A percentile compares a stretch with the other conserved stretches of the same genome.
phyloP scores from a whole-genome alignment of 2,329 filamentous ascomycete genomes.

The Falciphora oryzae region DNA sequence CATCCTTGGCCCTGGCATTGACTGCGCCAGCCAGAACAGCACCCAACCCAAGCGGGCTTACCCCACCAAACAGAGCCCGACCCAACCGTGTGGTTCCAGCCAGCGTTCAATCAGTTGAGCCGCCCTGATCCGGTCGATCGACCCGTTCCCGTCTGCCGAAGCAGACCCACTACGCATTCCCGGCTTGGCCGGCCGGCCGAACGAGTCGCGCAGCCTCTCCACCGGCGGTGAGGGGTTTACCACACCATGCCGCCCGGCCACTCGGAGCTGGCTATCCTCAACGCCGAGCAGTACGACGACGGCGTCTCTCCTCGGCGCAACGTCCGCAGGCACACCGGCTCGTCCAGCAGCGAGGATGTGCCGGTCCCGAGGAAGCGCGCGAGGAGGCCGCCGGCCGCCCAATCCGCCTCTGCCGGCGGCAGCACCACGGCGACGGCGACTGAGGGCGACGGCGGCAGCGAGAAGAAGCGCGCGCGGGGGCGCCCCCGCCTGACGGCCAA shows the following conservation, averaged over 20 bases:
- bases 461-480: constrained; percentile 60
- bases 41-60: neutral
- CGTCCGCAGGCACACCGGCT: neutral
- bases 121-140: neutral
- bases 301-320: constrained; percentile 17
- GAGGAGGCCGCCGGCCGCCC: constrained; percentile 7
- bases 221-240: neutral
- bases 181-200: neutral
- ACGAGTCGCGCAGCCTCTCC: neutral
- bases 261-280: constrained; percentile 37
- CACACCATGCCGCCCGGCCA: constrained; percentile 22
- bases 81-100: no score
- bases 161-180: no score
- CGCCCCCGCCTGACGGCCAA: constrained; percentile 70
- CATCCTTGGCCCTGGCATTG: neutral
- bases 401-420: neutral
- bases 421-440: constrained; percentile 4
- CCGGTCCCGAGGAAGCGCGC: constrained; percentile 14
- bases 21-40: neutral
- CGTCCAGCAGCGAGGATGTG: constrained; percentile 15
- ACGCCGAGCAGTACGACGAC: constrained; percentile 40
- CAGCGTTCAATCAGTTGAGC: neutral
- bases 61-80: neutral
- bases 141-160: neutral
- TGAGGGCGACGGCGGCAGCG: constrained; percentile 22